Base-by-base conservation (phyloP, 2,329 filamentous ascomycete species). In the Trichoderma hamatum region DNA sequence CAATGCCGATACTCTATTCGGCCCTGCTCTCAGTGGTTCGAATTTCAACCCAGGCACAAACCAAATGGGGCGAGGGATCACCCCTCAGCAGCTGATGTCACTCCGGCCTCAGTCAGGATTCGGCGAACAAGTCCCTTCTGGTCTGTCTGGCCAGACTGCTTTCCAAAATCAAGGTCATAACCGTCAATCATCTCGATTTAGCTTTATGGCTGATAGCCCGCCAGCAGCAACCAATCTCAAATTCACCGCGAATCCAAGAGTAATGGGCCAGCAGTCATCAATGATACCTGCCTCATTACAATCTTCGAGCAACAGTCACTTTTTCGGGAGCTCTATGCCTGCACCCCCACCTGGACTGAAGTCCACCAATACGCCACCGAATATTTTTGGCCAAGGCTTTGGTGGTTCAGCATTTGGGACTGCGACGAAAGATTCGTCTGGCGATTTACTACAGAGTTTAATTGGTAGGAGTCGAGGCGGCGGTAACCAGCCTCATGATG, bases 271-370 rank as follows among this genome's bases (percentile, higher is more conserved):
- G 78, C 93, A 95, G 81, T 89, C 89, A 63, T 90, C 91, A n/a
- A 96, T 94, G 90, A 93, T 95, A 90, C 92, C 90, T 59, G 85
- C 85, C 58, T 78, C 85, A 13, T 86, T 87, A 76, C 88, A 89
- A 73, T 82, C 84, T 51, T 86, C 89, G 74, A 79, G 88, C 78
- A 80, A 85, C 72, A 88, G 85, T 72, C 92, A 92, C 72, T 96
- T 93, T 78, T 97, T 96, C 79, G 88, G 90, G 59, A 90, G 89
- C 66, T 92, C 92, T 11, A 93, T 97, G 76, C 93, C 96, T 75
- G 95, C 94, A 3, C 96, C 96, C 32, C 96, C 96, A 70, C 96
- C 96, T 0, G 96, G 96, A 11, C 85, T 99, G 32, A 99, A 99
- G 82, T 96, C 95, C 26, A 94, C 94, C 2, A 93, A 94, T 52